Conservation (phyloP, 495 filamentous ascomycete species). For the Lepraria neglecta region DNA sequence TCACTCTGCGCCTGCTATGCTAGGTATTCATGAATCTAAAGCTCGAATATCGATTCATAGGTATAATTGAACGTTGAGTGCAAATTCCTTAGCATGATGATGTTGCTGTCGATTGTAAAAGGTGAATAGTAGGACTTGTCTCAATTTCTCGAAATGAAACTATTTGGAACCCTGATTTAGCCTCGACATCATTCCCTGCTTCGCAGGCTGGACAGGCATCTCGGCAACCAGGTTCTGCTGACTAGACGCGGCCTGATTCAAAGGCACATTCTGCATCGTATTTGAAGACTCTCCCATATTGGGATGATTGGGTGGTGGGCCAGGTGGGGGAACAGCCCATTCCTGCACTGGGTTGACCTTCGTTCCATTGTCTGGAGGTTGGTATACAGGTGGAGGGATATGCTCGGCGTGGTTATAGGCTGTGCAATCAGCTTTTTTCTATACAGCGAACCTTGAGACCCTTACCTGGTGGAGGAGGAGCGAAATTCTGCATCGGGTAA, state of each 20-base stretch:
- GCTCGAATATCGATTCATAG: no score
- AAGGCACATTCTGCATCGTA: slow-evolving; percentile 13
- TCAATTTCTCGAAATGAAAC: background rate
- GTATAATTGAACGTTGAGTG: no score
- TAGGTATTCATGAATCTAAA: no score
- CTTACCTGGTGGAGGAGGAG: slow-evolving; percentile 44
- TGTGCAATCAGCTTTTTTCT: slow-evolving; percentile 16
- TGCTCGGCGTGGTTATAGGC: slow-evolving; percentile 38
- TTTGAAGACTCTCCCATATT: slow-evolving; percentile 17
- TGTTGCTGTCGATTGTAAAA: background rate
- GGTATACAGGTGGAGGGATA: slow-evolving; percentile 49
- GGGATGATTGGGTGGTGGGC: slow-evolving; percentile 17
- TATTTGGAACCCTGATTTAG: slow-evolving; percentile 21
- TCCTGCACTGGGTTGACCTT: slow-evolving; percentile 54
- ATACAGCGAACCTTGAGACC: background rate
- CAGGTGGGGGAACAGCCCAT: slow-evolving; percentile 22
- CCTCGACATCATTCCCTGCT: slow-evolving; percentile 8
- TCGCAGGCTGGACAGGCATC: slow-evolving; percentile 10
- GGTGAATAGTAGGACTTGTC: background rate
- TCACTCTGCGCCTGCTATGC: no score
- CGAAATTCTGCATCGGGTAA: slow-evolving; percentile 53
- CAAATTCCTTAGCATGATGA: background rate
- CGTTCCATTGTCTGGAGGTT: slow-evolving; percentile 45
- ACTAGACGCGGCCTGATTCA: slow-evolving; percentile 1
- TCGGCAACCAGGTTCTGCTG: background rate